Percentiles rank a stretch among this genome's conserved stretches.
These are phyloP conservation scores for Phytophthora pisi DNA, from an alignment of 352 stramenopile species.

Conservation along the genomic window DNA sequence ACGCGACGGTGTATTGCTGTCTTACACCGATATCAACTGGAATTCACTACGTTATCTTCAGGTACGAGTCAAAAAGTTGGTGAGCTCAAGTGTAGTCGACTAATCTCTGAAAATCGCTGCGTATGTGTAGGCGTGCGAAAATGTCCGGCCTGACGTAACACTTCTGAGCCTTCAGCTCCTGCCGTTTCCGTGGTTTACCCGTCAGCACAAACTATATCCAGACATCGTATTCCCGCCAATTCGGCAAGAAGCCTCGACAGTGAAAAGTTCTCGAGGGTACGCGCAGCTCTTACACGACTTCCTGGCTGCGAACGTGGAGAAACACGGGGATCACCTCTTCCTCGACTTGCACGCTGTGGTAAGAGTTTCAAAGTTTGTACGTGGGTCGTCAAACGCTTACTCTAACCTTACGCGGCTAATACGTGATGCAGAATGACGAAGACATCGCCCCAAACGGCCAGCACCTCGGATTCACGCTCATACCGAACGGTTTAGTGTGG, in stretches of 20 bases:
- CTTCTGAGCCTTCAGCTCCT: constrained; percentile 84
- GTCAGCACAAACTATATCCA: constrained; percentile 47
- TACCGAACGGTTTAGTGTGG: constrained; percentile 54
- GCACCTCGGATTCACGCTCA: constrained; percentile 48
- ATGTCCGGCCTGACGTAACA: constrained; percentile 55
- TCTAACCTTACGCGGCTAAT: background rate
- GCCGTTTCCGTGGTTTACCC: constrained; percentile 82
- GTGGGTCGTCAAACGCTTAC: background rate
- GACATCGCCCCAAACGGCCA: constrained; percentile 43
- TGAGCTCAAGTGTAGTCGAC: background rate
- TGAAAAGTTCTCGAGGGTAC: constrained; percentile 46
- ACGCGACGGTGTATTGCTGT: constrained; percentile 58
- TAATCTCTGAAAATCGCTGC: background rate
- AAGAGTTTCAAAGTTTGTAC: constrained; percentile 1
- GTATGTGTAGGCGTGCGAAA: constrained; percentile 49
- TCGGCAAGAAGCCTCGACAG: constrained; percentile 39
- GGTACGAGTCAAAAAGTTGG: constrained; percentile 10
- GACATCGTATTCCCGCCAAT: constrained; percentile 46
- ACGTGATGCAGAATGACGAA: constrained; percentile 44
- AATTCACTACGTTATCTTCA: constrained; percentile 81
- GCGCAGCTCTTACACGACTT: constrained; percentile 49
- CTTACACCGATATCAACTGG: constrained; percentile 87
- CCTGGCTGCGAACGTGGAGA: constrained; percentile 41
- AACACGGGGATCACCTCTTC: constrained; percentile 39
- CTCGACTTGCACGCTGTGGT: constrained; percentile 67